These are phyloP conservation scores for Haematococcus lacustris DNA, from an alignment of 139 green algal genomes.

Conservation along the genomic window DNA sequence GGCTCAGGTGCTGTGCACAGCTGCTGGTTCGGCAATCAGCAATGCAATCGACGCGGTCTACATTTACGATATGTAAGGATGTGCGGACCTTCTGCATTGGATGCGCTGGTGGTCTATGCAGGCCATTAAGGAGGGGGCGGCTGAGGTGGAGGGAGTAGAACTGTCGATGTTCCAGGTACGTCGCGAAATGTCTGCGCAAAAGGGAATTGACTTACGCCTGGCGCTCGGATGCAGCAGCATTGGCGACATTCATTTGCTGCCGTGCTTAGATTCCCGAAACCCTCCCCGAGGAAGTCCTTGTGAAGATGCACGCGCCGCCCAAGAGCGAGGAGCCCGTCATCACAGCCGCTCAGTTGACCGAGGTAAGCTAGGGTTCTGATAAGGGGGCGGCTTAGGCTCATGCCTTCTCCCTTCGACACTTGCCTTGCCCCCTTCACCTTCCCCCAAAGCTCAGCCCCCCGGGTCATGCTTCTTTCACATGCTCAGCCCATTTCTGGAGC, in stretches of 20 bases:
- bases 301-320: slow-evolving; percentile 69
- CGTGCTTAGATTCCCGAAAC: slow-evolving; percentile 61
- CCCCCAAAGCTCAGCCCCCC: neutral
- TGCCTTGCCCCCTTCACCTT: too few species aligned
- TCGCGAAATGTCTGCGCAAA: neutral
- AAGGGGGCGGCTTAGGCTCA: neutral
- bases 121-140: too few species aligned
- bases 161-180: neutral
- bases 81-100: too few species aligned
- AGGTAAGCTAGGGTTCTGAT: neutral
- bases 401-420: neutral
- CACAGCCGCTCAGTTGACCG: slow-evolving; percentile 16
- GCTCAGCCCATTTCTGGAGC: too few species aligned
- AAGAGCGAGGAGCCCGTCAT: slow-evolving; percentile 59
- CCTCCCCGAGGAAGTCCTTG: slow-evolving; percentile 53
- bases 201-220: neutral
- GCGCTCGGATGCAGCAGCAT: neutral
- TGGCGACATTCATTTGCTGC: too few species aligned
- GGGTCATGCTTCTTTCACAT: neutral
- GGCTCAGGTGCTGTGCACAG: too few species aligned
- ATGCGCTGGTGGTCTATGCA: too few species aligned
- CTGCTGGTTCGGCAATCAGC: too few species aligned
- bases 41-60: too few species aligned
- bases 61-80: too few species aligned
- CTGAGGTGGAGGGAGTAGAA: neutral